These are phyloP conservation scores for Sanghuangporus baumii DNA, from an alignment of 1,284 basidiomycete genomes.

Conservation along the genomic window DNA sequence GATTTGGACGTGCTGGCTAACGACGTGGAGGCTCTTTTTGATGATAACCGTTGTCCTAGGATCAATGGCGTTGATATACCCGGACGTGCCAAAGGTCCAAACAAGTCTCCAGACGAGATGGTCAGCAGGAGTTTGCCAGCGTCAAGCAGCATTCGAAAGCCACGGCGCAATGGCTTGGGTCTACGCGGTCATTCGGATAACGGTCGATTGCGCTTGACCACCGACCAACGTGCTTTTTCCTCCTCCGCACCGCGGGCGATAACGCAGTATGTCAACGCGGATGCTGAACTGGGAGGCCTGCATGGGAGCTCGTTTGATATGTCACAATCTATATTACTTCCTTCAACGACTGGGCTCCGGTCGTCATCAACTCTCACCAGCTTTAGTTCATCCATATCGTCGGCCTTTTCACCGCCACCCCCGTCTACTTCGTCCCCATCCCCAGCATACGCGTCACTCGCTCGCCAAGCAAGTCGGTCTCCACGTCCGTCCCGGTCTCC, in stretches of 20 bases:
- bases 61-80: constrained; percentile 12
- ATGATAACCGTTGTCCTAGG: constrained; percentile 22
- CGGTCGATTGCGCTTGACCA: constrained; percentile 20
- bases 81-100: constrained; percentile 12
- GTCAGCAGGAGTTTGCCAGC: constrained; percentile 51
- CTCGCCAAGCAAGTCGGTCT: constrained; percentile 8
- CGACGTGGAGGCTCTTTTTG: constrained; percentile 53
- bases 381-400: constrained; percentile 9
- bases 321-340: constrained; percentile 45
- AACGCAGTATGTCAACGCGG: constrained; percentile 52
- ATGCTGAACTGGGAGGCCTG: constrained; percentile 19
- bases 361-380: constrained; percentile 26
- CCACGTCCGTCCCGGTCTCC: constrained; percentile 10
- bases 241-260: constrained; percentile 60
- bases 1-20: constrained; percentile 60
- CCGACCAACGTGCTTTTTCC: constrained; percentile 19
- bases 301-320: constrained; percentile 44
- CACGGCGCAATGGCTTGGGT: constrained; percentile 6
- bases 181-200: constrained; percentile 17
- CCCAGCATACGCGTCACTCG: constrained; percentile 15
- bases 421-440: background rate
- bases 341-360: constrained; percentile 65
- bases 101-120: constrained; percentile 23
- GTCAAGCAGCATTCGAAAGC: constrained; percentile 23
- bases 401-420: constrained; percentile 14